Percentiles rank a stretch among this genome's conserved stretches.
phyloP scores from a whole-genome alignment of 345 rosid genomes.

The Zanthoxylum bungeanum region DNA sequence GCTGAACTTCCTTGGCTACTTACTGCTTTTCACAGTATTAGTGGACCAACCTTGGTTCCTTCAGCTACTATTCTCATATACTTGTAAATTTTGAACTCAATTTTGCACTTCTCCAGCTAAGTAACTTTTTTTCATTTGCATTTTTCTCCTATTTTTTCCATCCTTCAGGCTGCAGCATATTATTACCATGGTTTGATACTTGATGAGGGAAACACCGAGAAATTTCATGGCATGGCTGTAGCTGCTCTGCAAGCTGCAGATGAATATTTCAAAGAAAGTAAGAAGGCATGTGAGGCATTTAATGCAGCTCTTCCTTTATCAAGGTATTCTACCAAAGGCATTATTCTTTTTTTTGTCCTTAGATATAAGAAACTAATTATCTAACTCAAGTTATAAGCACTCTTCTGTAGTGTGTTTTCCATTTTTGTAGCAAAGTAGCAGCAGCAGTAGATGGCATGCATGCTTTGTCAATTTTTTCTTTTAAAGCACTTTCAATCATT shows the following conservation, averaged over 20 bases:
- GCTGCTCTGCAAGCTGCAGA: conserved; percentile 98
- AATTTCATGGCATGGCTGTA: conserved; percentile 91
- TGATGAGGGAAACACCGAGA: conserved; percentile 97
- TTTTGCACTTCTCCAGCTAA: neutral
- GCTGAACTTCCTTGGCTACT: neutral
- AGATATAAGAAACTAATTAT: neutral
- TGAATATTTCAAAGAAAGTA: conserved; percentile 84
- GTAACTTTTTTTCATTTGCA: neutral
- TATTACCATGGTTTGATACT: conserved; percentile 97
- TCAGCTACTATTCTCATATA: neutral
- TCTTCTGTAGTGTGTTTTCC: neutral
- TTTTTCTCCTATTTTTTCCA: conserved; percentile 15
- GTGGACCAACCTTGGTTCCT: neutral
- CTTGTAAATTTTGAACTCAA: neutral
- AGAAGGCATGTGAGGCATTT: conserved; percentile 73
- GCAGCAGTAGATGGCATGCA: neutral
- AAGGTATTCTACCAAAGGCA: conserved; percentile 44
- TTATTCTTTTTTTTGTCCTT: neutral
- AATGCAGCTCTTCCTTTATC: conserved; percentile 71
- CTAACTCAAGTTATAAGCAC: neutral
- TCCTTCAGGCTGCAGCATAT: conserved; percentile 87
- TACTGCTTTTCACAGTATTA: neutral
- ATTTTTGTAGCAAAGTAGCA: neutral
- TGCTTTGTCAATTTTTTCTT: too few species aligned
- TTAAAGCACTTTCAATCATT: neutral